Percentiles rank a stretch among this genome's conserved stretches.
phyloP scores from a whole-genome alignment of 768 basidiomycete species.

The Trametes gibbosa region DNA sequence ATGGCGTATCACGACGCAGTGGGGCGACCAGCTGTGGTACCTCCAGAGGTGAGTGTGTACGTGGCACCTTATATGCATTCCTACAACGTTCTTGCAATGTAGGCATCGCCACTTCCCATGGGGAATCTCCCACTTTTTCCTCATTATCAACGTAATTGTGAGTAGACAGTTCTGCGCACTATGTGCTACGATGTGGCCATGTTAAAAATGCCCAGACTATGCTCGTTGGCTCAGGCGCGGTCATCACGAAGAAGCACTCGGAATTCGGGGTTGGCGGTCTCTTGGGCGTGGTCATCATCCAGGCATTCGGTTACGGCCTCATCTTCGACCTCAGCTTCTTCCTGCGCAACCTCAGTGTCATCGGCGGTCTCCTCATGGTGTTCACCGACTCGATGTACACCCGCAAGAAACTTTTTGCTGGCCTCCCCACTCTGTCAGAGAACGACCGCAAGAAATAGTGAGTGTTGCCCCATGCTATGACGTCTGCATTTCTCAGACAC shows the following conservation, averaged over 20 bases:
- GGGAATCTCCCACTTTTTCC: constrained; percentile 93
- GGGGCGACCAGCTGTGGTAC: constrained; percentile 98
- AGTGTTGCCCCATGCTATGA: constrained; percentile 7
- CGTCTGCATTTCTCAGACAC: neutral
- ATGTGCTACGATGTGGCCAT: neutral
- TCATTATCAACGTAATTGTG: constrained; percentile 87
- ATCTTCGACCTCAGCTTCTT: constrained; percentile 99
- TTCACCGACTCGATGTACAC: constrained; percentile 94
- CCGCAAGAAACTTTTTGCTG: constrained; percentile 85
- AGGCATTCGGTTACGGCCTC: constrained; percentile 98
- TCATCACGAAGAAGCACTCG: constrained; percentile 84
- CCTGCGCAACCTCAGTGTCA: constrained; percentile 97
- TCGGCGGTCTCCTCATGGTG: constrained; percentile 98
- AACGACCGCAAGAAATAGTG: constrained; percentile 99
- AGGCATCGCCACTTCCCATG: constrained; percentile 96
- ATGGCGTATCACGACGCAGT: constrained; percentile 88
- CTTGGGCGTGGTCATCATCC: constrained; percentile 86
- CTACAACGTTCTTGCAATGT: constrained; percentile 1
- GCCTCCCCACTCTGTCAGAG: constrained; percentile 86
- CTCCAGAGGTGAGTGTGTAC: constrained; percentile 74
- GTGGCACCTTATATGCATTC: neutral
- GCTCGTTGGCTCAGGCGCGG: constrained; percentile 77
- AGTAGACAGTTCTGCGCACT: constrained; percentile 34
- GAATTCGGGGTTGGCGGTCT: constrained; percentile 91
- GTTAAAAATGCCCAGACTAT: constrained; percentile 60